Evolutionary conservation across 331 rosid species (phyloP), one percentile per base, ranked within the genome.

Genomic region (Cydonia oblonga): DNA sequence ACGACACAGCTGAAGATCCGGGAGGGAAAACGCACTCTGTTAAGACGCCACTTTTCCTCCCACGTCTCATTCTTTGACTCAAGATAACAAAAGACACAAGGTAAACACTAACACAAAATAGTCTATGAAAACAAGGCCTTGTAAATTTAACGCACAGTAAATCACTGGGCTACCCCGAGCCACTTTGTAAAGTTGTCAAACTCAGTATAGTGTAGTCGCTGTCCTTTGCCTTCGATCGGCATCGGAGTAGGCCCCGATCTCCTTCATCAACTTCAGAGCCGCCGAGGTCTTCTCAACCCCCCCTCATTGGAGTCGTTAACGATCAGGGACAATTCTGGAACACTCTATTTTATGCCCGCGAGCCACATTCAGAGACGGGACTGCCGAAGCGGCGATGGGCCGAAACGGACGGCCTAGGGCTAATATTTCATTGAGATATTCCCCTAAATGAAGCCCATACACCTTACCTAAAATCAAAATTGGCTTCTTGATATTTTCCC

Each of bases 161-260:
- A 25, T 73, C 46, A 73, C 77, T 73, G 70, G 16, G 77, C 49
- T 11, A 49, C 70, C 7, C 70, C 63, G 0, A 73, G 77, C 77
- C 77, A 73, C 77, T 73, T 73, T 22, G 68, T 53, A 61, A 73
- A 75, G 26, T 57, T 63, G 4, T 75, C 78, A 11, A 75, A 75
- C 66, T 75, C 78, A 28, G 29, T 28, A 28, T 28, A 0, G 78
- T 75, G 66, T 75, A 75, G 40, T 75, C 74, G 4, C 74, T 75
- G 42, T 71, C 67, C 40, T 58, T 71, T 6, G 75, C 75, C 57
- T 71, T 71, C 67, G 29, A 28, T 71, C 67, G 0, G 61, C 76
- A n/a, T 73, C 69, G 1, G 67, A 15, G 46, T 57, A 73, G 25
- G 76, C 76, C 10, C 76, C 69, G 10, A 73, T 62, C 61, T 73